phyloP scores from a whole-genome alignment of 148 eudicot genomes.

The Polygonum maritimum region DNA sequence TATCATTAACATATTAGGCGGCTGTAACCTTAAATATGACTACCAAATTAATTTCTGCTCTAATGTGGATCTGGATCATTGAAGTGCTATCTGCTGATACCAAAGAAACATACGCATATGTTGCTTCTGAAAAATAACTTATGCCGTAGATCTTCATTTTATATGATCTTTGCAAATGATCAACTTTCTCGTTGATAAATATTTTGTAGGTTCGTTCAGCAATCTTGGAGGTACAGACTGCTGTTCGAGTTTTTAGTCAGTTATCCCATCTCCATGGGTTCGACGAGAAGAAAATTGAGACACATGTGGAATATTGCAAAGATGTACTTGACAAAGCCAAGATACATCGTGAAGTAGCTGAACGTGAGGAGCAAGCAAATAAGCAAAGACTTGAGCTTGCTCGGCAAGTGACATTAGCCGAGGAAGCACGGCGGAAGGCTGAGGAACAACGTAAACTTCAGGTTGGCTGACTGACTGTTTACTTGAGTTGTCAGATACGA shows the following conservation, averaged over 20 bases:
- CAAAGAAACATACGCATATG: neutral
- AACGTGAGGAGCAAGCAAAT: constrained; percentile 81
- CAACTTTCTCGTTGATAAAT: neutral
- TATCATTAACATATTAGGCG: neutral
- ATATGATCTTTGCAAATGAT: neutral
- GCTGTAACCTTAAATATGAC: neutral
- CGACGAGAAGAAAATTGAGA: constrained; percentile 94
- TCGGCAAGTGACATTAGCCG: constrained; percentile 76
- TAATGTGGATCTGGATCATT: neutral
- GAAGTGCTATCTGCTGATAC: neutral
- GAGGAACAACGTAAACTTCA: constrained; percentile 85
- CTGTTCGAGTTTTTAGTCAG: constrained; percentile 81
- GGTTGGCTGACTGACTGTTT: constrained; percentile 30
- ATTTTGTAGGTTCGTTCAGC: constrained; percentile 66
- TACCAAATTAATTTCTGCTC: neutral
- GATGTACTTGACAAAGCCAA: constrained; percentile 79
- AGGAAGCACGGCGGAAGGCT: constrained; percentile 86
- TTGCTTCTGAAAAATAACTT: neutral
- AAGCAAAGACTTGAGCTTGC: constrained; percentile 73
- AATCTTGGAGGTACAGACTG: constrained; percentile 79
- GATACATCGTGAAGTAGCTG: constrained; percentile 83
- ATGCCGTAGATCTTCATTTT: neutral
- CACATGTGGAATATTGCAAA: constrained; percentile 92
- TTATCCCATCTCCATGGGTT: constrained; percentile 87
- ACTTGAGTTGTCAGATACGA: neutral